Evolutionary conservation across 2,329 filamentous ascomycete genomes (phyloP).

Genomic region (Ramichloridium luteum): DNA sequence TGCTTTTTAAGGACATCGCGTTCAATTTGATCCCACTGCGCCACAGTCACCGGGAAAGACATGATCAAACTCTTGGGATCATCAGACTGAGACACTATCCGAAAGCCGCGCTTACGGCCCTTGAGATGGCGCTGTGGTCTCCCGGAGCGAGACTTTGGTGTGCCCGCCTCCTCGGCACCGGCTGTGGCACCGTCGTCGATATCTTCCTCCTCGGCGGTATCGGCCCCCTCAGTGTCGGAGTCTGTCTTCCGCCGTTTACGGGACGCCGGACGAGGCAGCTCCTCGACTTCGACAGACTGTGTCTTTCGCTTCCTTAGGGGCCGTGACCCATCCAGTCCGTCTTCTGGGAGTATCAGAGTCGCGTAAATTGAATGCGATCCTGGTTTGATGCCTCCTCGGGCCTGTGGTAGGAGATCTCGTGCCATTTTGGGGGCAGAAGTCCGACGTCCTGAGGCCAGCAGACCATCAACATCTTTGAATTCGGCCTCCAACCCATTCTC

Average conservation of each 20-base stretch:
- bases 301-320: conserved; percentile 71
- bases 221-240: conserved; percentile 15
- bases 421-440: conserved; percentile 54
- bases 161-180: conserved; percentile 11
- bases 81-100: conserved; percentile 21
- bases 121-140: conserved; percentile 48
- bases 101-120: conserved; percentile 26
- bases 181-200: conserved; percentile 15
- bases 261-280: conserved; percentile 23
- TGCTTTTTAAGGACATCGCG: conserved; percentile 41
- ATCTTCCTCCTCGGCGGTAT: conserved; percentile 6
- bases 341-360: conserved; percentile 57
- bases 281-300: conserved; percentile 47
- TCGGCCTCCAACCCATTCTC: conserved; percentile 38
- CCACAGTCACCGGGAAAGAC: conserved; percentile 27
- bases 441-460: conserved; percentile 35
- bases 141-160: conserved; percentile 22
- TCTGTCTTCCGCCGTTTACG: conserved; percentile 32
- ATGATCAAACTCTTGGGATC: conserved; percentile 41
- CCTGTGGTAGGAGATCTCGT: conserved; percentile 55
- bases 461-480: conserved; percentile 27
- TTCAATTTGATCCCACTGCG: conserved; percentile 25
- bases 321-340: conserved; percentile 63
- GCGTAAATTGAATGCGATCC: conserved; percentile 70
- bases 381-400: conserved; percentile 50